Conservation (phyloP, 352 stramenopile species). For the Phytophthora meadii region DNA sequence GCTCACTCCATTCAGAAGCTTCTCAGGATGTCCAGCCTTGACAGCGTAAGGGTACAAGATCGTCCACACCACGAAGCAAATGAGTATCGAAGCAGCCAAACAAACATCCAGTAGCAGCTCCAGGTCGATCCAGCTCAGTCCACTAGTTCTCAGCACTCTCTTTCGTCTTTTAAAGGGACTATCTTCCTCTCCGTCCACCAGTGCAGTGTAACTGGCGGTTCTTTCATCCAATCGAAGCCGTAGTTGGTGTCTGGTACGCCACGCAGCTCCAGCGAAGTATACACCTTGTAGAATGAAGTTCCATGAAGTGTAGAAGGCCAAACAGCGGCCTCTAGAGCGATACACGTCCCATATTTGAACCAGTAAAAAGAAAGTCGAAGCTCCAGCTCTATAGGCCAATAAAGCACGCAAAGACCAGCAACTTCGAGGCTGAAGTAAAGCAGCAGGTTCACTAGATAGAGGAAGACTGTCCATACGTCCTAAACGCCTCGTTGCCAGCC, state of each 20-base stretch:
- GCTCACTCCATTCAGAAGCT: slow-evolving; percentile 77
- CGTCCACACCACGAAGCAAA: slow-evolving; percentile 74
- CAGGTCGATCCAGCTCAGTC: slow-evolving; percentile 57
- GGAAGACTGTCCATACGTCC: slow-evolving; percentile 43
- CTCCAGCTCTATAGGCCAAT: slow-evolving; percentile 43
- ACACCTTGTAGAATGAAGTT: slow-evolving; percentile 80
- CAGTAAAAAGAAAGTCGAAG: slow-evolving; percentile 58
- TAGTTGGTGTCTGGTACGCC: slow-evolving; percentile 36
- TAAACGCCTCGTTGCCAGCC: slow-evolving; percentile 48
- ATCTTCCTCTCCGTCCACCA: slow-evolving; percentile 49
- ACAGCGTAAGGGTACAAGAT: slow-evolving; percentile 77
- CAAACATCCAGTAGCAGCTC: slow-evolving; percentile 77
- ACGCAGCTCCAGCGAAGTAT: slow-evolving; percentile 59
- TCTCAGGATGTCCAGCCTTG: slow-evolving; percentile 51
- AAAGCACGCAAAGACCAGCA: slow-evolving; percentile 55
- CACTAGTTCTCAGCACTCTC: slow-evolving; percentile 20
- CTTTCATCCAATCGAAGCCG: slow-evolving; percentile 30
- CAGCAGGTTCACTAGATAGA: slow-evolving; percentile 33
- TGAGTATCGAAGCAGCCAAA: slow-evolving; percentile 70
- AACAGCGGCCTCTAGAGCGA: slow-evolving; percentile 52
- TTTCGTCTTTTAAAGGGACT: slow-evolving; percentile 21
- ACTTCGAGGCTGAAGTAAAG: slow-evolving; percentile 48
- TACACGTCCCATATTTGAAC: slow-evolving; percentile 71
- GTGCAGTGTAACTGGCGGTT: slow-evolving; percentile 39
- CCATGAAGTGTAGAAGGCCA: slow-evolving; percentile 88